Evolutionary conservation across 306 rosid genomes (phyloP).

Genomic region (Macrotyloma uniflorum): DNA sequence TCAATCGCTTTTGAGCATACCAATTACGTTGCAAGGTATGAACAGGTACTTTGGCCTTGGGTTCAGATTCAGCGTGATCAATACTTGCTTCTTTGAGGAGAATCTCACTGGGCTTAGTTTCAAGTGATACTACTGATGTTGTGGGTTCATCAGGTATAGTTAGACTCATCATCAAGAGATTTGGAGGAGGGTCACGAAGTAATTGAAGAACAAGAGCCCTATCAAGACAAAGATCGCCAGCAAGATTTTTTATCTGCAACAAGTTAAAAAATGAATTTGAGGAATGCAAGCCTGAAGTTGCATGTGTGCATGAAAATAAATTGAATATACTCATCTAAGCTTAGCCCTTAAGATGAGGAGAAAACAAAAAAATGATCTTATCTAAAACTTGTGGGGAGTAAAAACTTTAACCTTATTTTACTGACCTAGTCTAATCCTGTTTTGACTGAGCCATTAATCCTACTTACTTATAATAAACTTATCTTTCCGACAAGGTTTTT

Average conservation of each 20-base stretch:
- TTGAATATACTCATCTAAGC: background rate
- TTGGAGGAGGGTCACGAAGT: conserved; percentile 91
- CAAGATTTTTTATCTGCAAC: conserved; percentile 81
- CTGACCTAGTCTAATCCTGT: background rate
- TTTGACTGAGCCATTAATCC: background rate
- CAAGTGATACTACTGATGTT: conserved; percentile 38
- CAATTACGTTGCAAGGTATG: conserved; percentile 72
- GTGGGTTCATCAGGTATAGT: conserved; percentile 67
- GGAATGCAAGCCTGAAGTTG: conserved; percentile 28
- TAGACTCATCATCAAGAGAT: conserved; percentile 79
- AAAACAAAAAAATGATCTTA: background rate
- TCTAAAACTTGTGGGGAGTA: background rate
- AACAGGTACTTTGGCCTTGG: conserved; percentile 56
- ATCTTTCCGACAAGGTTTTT: background rate
- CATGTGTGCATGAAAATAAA: background rate
- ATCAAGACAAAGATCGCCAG: conserved; percentile 93
- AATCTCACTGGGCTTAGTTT: conserved; percentile 47
- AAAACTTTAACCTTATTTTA: background rate
- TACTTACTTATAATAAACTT: background rate
- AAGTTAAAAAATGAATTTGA: conserved; percentile 20
- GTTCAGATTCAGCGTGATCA: conserved; percentile 41
- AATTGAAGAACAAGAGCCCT: conserved; percentile 78
- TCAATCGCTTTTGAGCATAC: conserved; percentile 76
- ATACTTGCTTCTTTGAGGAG: conserved; percentile 41
- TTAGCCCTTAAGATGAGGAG: background rate